Evolutionary conservation across 257 asterid species (phyloP).

Genomic region (Penstemon barbatus): DNA sequence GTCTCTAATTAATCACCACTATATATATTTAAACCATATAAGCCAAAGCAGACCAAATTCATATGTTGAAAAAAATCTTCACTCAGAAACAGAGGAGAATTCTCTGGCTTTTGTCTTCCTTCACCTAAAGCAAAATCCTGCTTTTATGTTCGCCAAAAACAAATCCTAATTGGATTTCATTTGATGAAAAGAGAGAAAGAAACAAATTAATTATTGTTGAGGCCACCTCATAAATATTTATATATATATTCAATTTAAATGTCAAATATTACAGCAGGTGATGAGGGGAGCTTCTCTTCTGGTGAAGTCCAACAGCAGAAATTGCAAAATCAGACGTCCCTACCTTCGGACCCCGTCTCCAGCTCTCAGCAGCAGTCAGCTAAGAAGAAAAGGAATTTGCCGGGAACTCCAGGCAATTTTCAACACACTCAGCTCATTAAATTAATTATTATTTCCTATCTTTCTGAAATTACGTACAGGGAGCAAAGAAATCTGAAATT

Average conservation of each 20-base stretch:
- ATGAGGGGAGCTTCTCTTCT: slow-evolving; percentile 53
- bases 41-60: slow-evolving; percentile 62
- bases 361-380: slow-evolving; percentile 35
- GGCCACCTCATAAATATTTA: not conserved
- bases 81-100: slow-evolving; percentile 44
- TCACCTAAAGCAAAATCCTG: slow-evolving; percentile 25
- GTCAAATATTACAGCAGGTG: slow-evolving; percentile 56
- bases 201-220: slow-evolving; percentile 15
- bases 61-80: slow-evolving; percentile 15
- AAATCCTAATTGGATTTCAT: slow-evolving; percentile 17
- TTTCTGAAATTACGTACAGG: too few species aligned
- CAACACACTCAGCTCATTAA: not conserved
- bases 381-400: slow-evolving; percentile 52
- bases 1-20: slow-evolving; percentile 42
- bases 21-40: slow-evolving; percentile 48
- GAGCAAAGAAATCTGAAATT: not conserved
- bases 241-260: slow-evolving; percentile 14
- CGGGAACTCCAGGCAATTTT: slow-evolving; percentile 54
- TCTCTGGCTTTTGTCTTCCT: slow-evolving; percentile 49
- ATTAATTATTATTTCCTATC: too few species aligned
- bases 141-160: slow-evolving; percentile 31
- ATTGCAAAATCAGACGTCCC: not conserved
- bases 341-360: slow-evolving; percentile 24
- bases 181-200: slow-evolving; percentile 3
- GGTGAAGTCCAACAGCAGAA: slow-evolving; percentile 49